phyloP scores from a whole-genome alignment of 2,329 filamentous ascomycete species.

The Ophiostoma populinum region DNA sequence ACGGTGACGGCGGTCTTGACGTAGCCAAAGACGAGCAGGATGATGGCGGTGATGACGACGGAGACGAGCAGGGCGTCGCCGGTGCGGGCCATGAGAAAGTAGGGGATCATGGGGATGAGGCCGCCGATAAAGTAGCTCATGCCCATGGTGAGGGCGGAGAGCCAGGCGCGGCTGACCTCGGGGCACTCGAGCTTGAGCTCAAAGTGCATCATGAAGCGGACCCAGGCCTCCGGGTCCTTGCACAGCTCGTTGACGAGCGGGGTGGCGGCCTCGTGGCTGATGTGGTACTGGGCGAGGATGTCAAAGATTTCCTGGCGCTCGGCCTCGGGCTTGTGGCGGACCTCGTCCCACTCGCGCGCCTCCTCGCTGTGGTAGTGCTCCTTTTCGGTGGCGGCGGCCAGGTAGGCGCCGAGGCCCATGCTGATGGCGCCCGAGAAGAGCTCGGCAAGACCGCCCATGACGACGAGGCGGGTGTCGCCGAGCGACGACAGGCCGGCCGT shows the following conservation, averaged over 20 bases:
- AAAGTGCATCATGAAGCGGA: slow-evolving; percentile 44
- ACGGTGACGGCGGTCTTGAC: slow-evolving; percentile 40
- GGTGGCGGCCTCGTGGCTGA: slow-evolving; percentile 25
- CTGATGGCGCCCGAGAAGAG: slow-evolving; percentile 59
- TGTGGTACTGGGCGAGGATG: slow-evolving; percentile 26
- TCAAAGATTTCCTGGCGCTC: slow-evolving; percentile 32
- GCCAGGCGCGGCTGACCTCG: slow-evolving; percentile 26
- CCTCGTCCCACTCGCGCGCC: slow-evolving; percentile 25
- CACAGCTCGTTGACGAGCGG: slow-evolving; percentile 33
- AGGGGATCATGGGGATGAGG: slow-evolving; percentile 52
- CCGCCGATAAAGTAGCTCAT: slow-evolving; percentile 54
- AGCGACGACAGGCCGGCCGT: slow-evolving; percentile 54
- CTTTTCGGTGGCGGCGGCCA: slow-evolving; percentile 43
- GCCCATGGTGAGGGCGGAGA: slow-evolving; percentile 48
- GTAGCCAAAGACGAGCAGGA: slow-evolving; percentile 48
- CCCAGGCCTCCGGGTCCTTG: slow-evolving; percentile 29
- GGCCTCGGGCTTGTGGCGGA: slow-evolving; percentile 21
- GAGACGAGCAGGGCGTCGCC: slow-evolving; percentile 38
- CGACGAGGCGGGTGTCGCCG: slow-evolving; percentile 47
- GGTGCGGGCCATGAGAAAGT: slow-evolving; percentile 38
- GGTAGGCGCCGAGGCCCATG: slow-evolving; percentile 61
- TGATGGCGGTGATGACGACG: slow-evolving; percentile 40
- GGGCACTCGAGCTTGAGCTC: slow-evolving; percentile 30
- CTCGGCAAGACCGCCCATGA: slow-evolving; percentile 59
- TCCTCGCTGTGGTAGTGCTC: slow-evolving; percentile 33